Evolutionary conservation across 441 rosid species (phyloP).

Genomic region (Breynia disticha): DNA sequence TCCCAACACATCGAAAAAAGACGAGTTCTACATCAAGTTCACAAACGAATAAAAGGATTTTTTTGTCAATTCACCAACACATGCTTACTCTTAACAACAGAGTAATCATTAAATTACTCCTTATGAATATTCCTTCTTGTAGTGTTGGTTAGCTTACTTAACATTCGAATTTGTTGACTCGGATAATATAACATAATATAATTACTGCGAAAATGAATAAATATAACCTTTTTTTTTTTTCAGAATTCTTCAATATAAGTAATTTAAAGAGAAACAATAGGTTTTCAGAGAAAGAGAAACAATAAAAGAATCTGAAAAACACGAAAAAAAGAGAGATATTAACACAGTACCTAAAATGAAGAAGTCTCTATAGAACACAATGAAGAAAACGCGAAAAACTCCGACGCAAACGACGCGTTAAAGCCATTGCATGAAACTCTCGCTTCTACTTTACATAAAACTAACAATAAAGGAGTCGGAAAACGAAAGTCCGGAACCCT

Average conservation of each 20-base stretch:
- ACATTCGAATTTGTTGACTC: background rate
- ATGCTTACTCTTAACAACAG: background rate
- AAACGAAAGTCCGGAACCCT: background rate
- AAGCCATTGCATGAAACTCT: background rate
- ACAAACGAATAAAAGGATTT: background rate
- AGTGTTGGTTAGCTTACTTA: background rate
- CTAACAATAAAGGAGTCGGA: background rate
- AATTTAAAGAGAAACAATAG: background rate
- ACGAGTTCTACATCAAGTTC: conserved; percentile 8
- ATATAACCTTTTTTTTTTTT: background rate
- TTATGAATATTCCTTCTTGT: background rate
- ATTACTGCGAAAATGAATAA: background rate
- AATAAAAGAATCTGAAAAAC: background rate
- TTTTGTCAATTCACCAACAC: background rate
- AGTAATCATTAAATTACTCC: background rate
- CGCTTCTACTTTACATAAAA: background rate
- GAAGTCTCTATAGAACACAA: background rate
- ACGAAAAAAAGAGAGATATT: background rate
- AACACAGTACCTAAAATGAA: background rate
- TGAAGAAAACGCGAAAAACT: background rate
- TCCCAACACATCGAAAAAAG: background rate
- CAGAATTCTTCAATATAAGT: background rate
- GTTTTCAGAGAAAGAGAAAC: background rate
- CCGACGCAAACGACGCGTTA: background rate
- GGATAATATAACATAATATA: background rate